Percentiles rank a stretch among this genome's conserved stretches.
These are phyloP conservation scores for Talaromyces atroroseus DNA, from an alignment of 2,329 filamentous ascomycete species.

Conservation along the genomic window DNA sequence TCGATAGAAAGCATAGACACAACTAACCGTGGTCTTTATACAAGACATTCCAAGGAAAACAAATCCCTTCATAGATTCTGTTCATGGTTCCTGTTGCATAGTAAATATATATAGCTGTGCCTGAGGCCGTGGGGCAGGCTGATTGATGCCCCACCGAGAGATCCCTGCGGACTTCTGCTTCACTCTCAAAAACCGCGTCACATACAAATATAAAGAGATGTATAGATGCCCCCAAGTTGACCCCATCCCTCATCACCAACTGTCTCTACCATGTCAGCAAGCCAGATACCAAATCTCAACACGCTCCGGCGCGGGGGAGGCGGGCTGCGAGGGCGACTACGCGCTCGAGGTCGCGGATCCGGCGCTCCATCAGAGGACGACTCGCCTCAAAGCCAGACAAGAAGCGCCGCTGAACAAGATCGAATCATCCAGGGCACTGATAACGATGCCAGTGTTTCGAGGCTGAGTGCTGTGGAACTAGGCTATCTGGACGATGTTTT, in stretches of 20 bases:
- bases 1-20: neutral
- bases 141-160: conserved; percentile 11
- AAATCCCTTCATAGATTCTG: neutral
- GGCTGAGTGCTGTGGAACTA: conserved; percentile 78
- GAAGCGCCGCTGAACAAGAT: conserved; percentile 52
- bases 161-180: conserved; percentile 11
- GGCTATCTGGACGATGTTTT: conserved; percentile 82
- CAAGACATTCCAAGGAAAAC: too few species aligned
- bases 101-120: neutral
- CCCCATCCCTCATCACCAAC: neutral
- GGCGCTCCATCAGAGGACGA: conserved; percentile 20
- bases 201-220: neutral
- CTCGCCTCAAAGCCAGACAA: conserved; percentile 22
- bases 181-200: neutral
- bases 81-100: neutral
- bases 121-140: neutral
- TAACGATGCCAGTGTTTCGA: conserved; percentile 80
- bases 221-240: neutral
- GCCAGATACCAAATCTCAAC: conserved; percentile 73
- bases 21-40: neutral
- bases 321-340: conserved; percentile 47
- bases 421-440: conserved; percentile 81
- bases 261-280: conserved; percentile 57
- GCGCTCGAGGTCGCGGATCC: conserved; percentile 40
- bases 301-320: conserved; percentile 51